These are phyloP conservation scores for Petunia secreta DNA, from an alignment of 257 asterid species.

Conservation along the genomic window DNA sequence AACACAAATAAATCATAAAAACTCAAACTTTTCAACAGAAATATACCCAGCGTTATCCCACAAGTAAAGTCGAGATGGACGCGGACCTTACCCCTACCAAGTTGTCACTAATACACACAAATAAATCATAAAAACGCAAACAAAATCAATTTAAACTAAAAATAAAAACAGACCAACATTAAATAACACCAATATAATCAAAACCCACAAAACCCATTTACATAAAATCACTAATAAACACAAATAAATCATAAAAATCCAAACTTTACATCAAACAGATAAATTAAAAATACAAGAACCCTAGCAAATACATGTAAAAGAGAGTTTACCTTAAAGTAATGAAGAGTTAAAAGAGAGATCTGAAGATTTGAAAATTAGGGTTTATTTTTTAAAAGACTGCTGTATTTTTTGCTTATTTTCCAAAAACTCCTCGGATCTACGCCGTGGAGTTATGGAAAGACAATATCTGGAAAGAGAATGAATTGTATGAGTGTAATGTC, in stretches of 20 bases:
- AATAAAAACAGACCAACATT: neutral
- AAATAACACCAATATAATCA: neutral
- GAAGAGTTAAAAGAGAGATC: conserved; percentile 27
- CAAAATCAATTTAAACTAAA: neutral
- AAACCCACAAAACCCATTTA: neutral
- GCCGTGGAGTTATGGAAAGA: conserved; percentile 33
- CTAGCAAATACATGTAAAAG: neutral
- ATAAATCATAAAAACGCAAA: no score
- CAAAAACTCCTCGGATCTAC: conserved; percentile 36
- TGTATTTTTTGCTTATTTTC: neutral
- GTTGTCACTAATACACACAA: no score
- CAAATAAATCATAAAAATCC: neutral
- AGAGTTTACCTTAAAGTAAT: conserved; percentile 18
- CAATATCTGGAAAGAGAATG: neutral
- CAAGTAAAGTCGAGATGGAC: no score
- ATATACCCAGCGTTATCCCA: no score
- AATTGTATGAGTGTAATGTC: neutral
- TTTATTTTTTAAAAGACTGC: conserved; percentile 8
- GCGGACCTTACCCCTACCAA: no score
- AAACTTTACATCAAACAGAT: neutral
- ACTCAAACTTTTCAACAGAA: no score
- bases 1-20: no score
- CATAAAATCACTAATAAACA: neutral
- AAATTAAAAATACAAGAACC: neutral
- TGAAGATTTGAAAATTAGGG: conserved; percentile 13